These are phyloP conservation scores for Russula foetens DNA, from an alignment of 768 basidiomycete species.

Conservation along the genomic window DNA sequence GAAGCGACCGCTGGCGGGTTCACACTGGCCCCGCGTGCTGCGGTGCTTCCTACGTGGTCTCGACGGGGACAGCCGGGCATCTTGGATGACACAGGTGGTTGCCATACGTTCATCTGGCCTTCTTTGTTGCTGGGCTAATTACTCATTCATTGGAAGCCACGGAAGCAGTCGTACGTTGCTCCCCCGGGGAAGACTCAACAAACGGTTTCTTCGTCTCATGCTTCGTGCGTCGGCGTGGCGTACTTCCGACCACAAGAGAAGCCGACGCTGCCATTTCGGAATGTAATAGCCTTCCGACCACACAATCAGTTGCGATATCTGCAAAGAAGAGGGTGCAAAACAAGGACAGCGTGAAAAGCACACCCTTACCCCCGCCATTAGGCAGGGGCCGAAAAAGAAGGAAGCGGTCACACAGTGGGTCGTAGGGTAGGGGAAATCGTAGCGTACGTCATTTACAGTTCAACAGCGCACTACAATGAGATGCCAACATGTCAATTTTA, in stretches of 20 bases:
- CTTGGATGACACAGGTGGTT: slow-evolving; percentile 31
- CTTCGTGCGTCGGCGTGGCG: slow-evolving; percentile 41
- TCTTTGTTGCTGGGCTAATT: not conserved
- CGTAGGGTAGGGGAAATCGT: not conserved
- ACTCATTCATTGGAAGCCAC: slow-evolving; percentile 27
- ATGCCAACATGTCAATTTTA: slow-evolving; percentile 13
- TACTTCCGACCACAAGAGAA: not conserved
- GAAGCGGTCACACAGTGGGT: not conserved
- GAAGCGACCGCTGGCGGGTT: slow-evolving; percentile 60
- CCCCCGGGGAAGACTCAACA: slow-evolving; percentile 75
- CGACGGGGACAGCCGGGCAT: slow-evolving; percentile 69
- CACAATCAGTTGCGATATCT: not conserved
- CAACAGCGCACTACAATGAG: not conserved
- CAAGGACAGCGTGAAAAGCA: not conserved
- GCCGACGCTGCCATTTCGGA: not conserved
- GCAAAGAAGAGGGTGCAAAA: slow-evolving; percentile 2
- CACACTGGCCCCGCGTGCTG: slow-evolving; percentile 51
- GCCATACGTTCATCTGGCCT: not conserved
- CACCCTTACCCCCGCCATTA: not conserved
- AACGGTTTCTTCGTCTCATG: slow-evolving; percentile 99
- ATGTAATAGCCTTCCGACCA: not conserved
- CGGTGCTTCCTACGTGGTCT: slow-evolving; percentile 77
- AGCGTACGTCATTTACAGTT: not conserved
- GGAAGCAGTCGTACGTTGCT: slow-evolving; percentile 59
- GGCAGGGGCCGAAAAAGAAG: slow-evolving; percentile 1